Base-by-base conservation (phyloP, 192 early-diverging fungal genomes). In the Coemansia interrupta region DNA sequence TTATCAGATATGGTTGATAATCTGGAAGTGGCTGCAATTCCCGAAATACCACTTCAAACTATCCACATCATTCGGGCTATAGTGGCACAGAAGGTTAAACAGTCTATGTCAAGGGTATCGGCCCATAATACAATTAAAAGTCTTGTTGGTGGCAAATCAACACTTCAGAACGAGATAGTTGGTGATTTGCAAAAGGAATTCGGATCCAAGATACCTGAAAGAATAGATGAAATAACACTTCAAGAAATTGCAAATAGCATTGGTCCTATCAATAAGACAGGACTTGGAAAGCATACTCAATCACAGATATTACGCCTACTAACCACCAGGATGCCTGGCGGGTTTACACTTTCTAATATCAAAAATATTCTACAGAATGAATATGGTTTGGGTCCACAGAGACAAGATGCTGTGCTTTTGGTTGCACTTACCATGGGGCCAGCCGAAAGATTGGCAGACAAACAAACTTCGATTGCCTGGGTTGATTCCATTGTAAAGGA, bases 141-240 rank as follows among this genome's bases (percentile, higher is more conserved):
- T 42, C 84, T 95, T 32, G 89, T 93, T 43, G 89, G 86, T 28
- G 95, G 95, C 62, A 97, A 97, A 71, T 93, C 90, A 5, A 97
- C 90, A 40, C 80, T 93, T 29, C 90, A 94, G 67, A 97, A 97
- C 80, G 95, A 97, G 62, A 92, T 97, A 38, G 80, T 97, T 48
- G 95, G 93, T 73, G 93, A 95, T 67, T 76, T 97, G 42, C 90
- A 89, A 54, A 93, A 91, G 61, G 95, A 97, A 72, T 94, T 97
- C 80, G 86, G 86, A 57, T 83, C 78, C 51, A 84, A 80, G 51
- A 82, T 92, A 48, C 90, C 92, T 20, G 93, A 95, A 68, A 94
- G 93, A 75, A 85, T 90, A 51, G 95, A 97, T 66, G 92, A 97
- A 70, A 76, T 88, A 43, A 87, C 94, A 30, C 72, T 97, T 52